Base-by-base conservation (phyloP, 306 rosid species). In the Geum urbanum region DNA sequence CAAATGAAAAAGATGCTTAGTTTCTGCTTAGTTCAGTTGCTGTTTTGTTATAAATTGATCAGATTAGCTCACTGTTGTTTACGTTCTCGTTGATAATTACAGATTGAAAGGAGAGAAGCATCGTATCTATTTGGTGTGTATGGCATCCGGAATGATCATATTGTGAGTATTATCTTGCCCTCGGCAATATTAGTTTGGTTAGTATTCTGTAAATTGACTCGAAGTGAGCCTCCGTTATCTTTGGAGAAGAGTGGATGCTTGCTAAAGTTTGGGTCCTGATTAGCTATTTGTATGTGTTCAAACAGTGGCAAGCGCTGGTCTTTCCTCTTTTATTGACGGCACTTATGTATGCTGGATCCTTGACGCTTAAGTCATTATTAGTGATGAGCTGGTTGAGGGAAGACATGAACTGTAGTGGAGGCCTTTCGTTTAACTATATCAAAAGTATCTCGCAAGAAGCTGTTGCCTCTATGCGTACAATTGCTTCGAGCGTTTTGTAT, bases 301-400 rank as follows among this genome's bases (percentile, higher is more conserved):
- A 90, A 83, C 96, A 95, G 99, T 89, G 97, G 99, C 95, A 87
- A 84, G 92, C 97, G 54, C 78, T 83, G 86, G 35, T 83, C 69
- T 73, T 90, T 76, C 98, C 97, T 71, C 85, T 94, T 39, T 76
- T 80, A 40, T 78, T 94, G 97, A 90, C 98, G 55, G 86, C 86
- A 74, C 75, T 90, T 49, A 77, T 94, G 89, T 94, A 94, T 24
- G 82, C 84, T 45, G 99, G 99, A 59, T 91, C 97, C 39, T 64
- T 91, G 72, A 74, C 81, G 85, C 81, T 56, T 68, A 91, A 89
- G 87, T 77, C 50, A 68, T 73, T 91, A 69, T 51, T 76, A 55
- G 70, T 88, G 77, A 44, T 89, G 41, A 78, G 72, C 63, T 80
- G 86, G 49, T 75, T 85, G 96, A 76, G 85, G 81, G 80, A 82